Conservation (phyloP, 2,329 filamentous ascomycete genomes). For the Hawksworthiomyces lignivorus region DNA sequence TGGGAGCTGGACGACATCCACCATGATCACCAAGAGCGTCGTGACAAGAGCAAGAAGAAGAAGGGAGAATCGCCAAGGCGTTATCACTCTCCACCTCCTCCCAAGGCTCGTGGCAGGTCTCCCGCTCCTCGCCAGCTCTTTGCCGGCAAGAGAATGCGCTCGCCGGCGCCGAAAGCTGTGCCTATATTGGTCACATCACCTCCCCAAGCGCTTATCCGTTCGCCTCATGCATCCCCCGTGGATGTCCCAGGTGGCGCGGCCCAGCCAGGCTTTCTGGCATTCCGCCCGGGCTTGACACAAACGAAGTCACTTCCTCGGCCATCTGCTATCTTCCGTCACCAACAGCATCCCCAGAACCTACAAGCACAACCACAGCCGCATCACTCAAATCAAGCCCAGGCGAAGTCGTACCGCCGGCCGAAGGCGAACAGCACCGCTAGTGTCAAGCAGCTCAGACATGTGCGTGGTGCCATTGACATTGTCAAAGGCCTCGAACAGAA, state of each 20-base stretch:
- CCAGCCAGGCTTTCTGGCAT: conserved; percentile 31
- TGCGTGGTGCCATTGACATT: conserved; percentile 93
- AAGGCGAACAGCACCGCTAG: conserved; percentile 23
- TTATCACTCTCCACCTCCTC: conserved; percentile 48
- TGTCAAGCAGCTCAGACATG: conserved; percentile 47
- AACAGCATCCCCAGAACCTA: conserved; percentile 25
- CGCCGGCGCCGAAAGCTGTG: conserved; percentile 52
- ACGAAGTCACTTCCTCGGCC: conserved; percentile 84
- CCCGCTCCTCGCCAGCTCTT: conserved; percentile 54
- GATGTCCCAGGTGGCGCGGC: conserved; percentile 30
- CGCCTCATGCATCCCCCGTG: conserved; percentile 37
- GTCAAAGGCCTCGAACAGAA: conserved; percentile 95
- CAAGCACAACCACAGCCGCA: conserved; percentile 24
- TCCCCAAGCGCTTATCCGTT: conserved; percentile 25
- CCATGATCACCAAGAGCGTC: conserved; percentile 49
- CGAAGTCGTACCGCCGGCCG: conserved; percentile 21
- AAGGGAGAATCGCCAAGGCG: conserved; percentile 52
- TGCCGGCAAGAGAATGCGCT: conserved; percentile 55
- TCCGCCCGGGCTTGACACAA: conserved; percentile 60
- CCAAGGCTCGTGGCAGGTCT: conserved; percentile 44
- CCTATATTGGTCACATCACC: neutral
- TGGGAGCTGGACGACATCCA: conserved; percentile 62
- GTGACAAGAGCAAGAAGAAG: conserved; percentile 43
- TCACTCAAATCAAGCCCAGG: conserved; percentile 19
- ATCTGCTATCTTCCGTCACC: conserved; percentile 58